Evolutionary conservation across 495 filamentous ascomycete species (phyloP), one percentile per base, ranked within the genome.

Genomic region (Aspergillus cristatus): DNA sequence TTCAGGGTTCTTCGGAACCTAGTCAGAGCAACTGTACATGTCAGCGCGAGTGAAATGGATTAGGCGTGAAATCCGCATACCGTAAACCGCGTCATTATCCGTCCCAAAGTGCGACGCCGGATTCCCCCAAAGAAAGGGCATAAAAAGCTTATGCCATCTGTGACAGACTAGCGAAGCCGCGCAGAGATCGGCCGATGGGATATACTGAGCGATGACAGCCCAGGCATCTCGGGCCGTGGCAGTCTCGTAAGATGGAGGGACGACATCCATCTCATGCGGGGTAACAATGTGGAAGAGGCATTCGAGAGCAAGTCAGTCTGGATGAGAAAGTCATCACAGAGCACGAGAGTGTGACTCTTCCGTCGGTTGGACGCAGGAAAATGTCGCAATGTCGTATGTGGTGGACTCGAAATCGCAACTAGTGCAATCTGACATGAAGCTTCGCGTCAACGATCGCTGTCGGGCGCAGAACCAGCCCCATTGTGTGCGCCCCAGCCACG

Each of bases 71-170:
- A 4, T 11, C 12, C 28, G 20, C 52, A 46, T 60, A 76, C 72
- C 66, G 45, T 78, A 82, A 29, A 81, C 75, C 5, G 69, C 70
- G 48, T 81, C 78, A 50, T 77, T 75, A 13, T 78, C 68, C 10
- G 63, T 70, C 20, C 74, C 75, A 50, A 81, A 82, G 45, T 78
- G 73, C 16, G 76, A 75, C 0, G 72, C 74, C 18, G 79, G 79
- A 48, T 76, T 66, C n/a, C 76, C 77, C 79, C 79, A 83, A 0
- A 83, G 58, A 43, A 70, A 70, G 1, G 76, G 74, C 46, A 70
- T 62, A 37, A 81, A 79, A n/a, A 74, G 57, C 32, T 55, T 47
- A 52, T 81, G 73, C 73, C 78, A 78, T 55, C 62, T 59, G 32
- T 54, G 68, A 50, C 69, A 76, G 14, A 79, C 78, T 24, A 79